Evolutionary conservation across 306 rosid species (phyloP).

Genomic region (Lupinus albus): DNA sequence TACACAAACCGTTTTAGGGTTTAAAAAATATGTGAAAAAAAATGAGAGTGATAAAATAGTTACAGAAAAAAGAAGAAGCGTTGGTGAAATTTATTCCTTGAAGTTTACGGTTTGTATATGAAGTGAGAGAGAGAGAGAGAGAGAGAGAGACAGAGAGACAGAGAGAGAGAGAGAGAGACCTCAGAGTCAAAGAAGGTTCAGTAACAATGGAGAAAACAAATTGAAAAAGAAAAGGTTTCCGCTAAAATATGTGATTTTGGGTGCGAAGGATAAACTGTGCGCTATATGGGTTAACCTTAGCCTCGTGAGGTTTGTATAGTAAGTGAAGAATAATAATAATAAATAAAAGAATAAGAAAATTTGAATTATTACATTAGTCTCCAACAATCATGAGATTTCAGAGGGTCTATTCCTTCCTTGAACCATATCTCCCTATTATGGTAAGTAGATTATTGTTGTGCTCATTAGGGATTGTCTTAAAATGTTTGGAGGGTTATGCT

Average conservation of each 20-base stretch:
- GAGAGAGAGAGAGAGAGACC: slow-evolving; percentile 26
- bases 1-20: slow-evolving; percentile 39
- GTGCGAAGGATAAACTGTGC: slow-evolving; percentile 46
- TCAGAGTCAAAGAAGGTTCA: slow-evolving; percentile 13
- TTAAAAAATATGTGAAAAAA: neutral
- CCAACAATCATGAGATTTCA: too few relatives aligned
- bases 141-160: slow-evolving; percentile 10
- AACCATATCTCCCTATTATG: too few relatives aligned
- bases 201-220: neutral
- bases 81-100: neutral
- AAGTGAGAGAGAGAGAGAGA: slow-evolving; percentile 2
- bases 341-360: too few relatives aligned
- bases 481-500: too few relatives aligned
- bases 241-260: too few relatives aligned
- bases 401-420: too few relatives aligned
- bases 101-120: neutral
- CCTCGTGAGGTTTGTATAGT: too few relatives aligned
- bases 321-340: too few relatives aligned
- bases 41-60: neutral
- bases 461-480: too few relatives aligned
- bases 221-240: too few relatives aligned
- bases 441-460: too few relatives aligned
- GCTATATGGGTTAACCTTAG: slow-evolving; percentile 23
- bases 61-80: neutral
- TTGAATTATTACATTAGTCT: too few relatives aligned